Evolutionary conservation across 2,329 filamentous ascomycete genomes (phyloP).

Genomic region (Colletotrichum incanum): DNA sequence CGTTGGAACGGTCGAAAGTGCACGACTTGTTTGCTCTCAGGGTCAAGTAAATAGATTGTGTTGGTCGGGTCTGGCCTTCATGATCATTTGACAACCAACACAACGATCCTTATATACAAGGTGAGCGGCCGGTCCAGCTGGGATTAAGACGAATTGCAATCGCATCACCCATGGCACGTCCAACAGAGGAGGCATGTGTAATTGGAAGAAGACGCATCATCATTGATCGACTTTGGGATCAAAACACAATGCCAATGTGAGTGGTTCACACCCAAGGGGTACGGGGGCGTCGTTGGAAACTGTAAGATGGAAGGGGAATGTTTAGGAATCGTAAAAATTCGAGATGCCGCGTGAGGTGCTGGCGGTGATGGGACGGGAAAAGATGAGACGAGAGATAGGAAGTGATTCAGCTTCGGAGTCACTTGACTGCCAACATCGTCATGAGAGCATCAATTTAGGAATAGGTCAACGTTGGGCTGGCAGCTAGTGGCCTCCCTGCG

Average conservation of each 20-base stretch:
- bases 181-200: background rate
- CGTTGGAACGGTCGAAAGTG: background rate
- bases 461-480: background rate
- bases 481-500: background rate
- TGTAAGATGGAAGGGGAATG: background rate
- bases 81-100: background rate
- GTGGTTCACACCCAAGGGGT: too few species aligned
- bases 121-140: background rate
- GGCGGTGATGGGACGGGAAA: background rate
- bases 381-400: background rate
- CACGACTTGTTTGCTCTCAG: background rate
- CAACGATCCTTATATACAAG: background rate
- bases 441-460: conserved; percentile 7
- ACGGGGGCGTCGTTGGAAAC: background rate
- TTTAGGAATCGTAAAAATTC: conserved; percentile 11
- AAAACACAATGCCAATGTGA: background rate
- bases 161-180: background rate
- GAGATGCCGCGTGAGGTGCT: background rate
- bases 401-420: background rate
- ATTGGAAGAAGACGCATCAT: conserved; percentile 14
- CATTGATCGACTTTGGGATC: background rate
- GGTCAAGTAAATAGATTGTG: background rate
- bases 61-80: conserved; percentile 1
- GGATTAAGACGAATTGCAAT: background rate
- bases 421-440: background rate